Percentiles rank a stretch among this genome's conserved stretches.
Evolutionary conservation across 306 rosid species (phyloP).

Genomic region (Medicago truncatula): MtrunA17r5.0-ANR NC_053042.1:7672001-7672500

Average conservation of each 20-base stretch:
- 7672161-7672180: neutral
- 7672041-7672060: no score
- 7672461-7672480: conserved; percentile 7
- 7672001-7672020: no score
- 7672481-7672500: conserved; percentile 23
- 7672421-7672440: conserved; percentile 38
- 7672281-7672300: no score
- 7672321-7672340: neutral
- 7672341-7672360: neutral
- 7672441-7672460: conserved; percentile 21
- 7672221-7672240: neutral
- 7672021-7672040: no score
- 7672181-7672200: neutral
- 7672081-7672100: no score
- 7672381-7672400: conserved; percentile 5
- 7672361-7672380: conserved; percentile 6
- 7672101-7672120: no score
- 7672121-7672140: no score
- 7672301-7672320: no score
- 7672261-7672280: conserved; percentile 2
- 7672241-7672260: neutral
- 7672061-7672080: no score
- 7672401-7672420: conserved; percentile 2
- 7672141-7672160: neutral
- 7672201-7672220: neutral